Evolutionary conservation across 73 alveolate genomes (phyloP).

Genomic region (Paramecium biaurelia): DNA sequence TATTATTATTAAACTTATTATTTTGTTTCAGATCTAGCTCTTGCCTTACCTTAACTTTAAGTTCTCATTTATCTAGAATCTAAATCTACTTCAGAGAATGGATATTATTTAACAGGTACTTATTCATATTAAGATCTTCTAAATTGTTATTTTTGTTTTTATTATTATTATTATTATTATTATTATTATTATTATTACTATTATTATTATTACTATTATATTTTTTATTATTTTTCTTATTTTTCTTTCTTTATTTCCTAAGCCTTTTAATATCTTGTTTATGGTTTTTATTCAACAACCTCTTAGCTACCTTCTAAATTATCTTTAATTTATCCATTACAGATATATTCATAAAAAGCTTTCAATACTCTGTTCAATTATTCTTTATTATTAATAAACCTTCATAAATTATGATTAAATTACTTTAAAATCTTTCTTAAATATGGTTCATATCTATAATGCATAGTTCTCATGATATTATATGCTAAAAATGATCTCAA

Average conservation of each 20-base stretch:
- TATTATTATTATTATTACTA: not conserved
- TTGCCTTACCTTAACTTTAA: not conserved
- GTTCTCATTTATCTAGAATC: not conserved
- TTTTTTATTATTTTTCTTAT: not conserved
- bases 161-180: not conserved
- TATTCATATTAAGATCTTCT: not conserved
- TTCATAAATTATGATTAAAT: not conserved
- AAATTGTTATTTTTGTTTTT: not conserved
- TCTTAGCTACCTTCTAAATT: not conserved
- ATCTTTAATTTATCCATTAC: constrained; percentile 36
- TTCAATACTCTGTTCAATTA: constrained; percentile 45
- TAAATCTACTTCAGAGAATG: constrained; percentile 33
- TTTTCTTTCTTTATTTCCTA: not conserved
- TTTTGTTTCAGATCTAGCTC: constrained; percentile 37
- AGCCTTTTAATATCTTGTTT: constrained; percentile 19
- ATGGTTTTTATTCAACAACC: not conserved
- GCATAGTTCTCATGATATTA: constrained; percentile 49
- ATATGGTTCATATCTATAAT: constrained; percentile 49
- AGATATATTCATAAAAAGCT: constrained; percentile 41
- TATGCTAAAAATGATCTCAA: constrained; percentile 43
- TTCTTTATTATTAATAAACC: constrained; percentile 43
- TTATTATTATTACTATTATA: not conserved
- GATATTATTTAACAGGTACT: constrained; percentile 22
- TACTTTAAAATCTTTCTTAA: constrained; percentile 59
- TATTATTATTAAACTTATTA: not conserved